Conservation (phyloP, 2,329 filamentous ascomycete species). For the Aspergillus quadrilineatus region DNA sequence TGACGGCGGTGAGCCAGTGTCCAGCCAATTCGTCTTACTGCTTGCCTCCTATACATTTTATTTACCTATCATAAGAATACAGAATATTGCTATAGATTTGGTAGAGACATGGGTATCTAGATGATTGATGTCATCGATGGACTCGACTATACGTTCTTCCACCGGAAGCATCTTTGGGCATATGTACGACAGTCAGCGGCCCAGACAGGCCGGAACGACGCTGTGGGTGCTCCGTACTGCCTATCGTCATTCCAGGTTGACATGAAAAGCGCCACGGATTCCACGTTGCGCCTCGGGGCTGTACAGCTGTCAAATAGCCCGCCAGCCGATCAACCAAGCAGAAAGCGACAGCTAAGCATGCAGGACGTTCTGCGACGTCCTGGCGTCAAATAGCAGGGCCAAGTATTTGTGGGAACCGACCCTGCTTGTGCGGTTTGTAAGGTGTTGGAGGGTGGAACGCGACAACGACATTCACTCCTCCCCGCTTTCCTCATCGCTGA, state of each 20-base stretch:
- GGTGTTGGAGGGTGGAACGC: neutral
- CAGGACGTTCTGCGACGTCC: neutral
- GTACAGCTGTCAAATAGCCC: slow-evolving; percentile 10
- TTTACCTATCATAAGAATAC: neutral
- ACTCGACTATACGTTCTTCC: slow-evolving; percentile 1
- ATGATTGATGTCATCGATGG: slow-evolving; percentile 8
- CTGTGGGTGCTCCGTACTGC: slow-evolving; percentile 11
- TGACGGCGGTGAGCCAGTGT: slow-evolving; percentile 21
- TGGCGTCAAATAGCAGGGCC: neutral
- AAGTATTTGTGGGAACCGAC: neutral
- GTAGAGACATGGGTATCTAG: slow-evolving; percentile 25
- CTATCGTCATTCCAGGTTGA: neutral
- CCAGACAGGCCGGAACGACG: slow-evolving; percentile 11
- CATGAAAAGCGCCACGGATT: slow-evolving; percentile 7
- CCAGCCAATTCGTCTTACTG: neutral
- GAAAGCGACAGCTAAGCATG: slow-evolving; percentile 4
- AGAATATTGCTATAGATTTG: neutral
- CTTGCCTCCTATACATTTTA: neutral
- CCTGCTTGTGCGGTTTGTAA: slow-evolving; percentile 1
- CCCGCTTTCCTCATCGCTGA: slow-evolving; percentile 43
- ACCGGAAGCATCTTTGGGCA: slow-evolving; percentile 10
- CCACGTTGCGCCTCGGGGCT: neutral
- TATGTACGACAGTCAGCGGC: neutral
- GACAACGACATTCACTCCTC: slow-evolving; percentile 35
- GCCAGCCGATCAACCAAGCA: slow-evolving; percentile 4